These are phyloP conservation scores for Rhazya stricta DNA, from an alignment of 257 asterid species.

Conservation along the genomic window DNA sequence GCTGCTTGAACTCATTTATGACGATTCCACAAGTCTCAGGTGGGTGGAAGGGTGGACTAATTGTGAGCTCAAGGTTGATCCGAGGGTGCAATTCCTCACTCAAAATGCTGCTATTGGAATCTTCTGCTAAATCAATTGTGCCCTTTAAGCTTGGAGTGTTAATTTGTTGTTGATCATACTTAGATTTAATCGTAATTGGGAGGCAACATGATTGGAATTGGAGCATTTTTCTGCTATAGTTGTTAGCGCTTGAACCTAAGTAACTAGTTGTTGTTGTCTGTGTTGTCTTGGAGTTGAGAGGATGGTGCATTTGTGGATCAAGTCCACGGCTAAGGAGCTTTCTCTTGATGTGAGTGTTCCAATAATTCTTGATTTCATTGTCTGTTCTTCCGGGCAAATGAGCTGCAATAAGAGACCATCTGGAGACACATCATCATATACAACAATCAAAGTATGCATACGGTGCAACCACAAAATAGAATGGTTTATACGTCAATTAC, in stretches of 20 bases:
- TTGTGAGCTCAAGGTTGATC: constrained; percentile 40
- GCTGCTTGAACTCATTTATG: neutral
- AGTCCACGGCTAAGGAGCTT: constrained; percentile 34
- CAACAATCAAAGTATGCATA: too few species aligned
- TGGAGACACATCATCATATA: constrained; percentile 14
- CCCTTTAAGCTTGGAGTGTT: neutral
- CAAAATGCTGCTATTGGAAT: neutral
- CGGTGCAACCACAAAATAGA: too few species aligned
- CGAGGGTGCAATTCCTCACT: constrained; percentile 8
- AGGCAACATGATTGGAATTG: neutral
- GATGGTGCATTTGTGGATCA: constrained; percentile 34
- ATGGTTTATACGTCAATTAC: too few species aligned
- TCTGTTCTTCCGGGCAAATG: constrained; percentile 46
- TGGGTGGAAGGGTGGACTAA: constrained; percentile 24
- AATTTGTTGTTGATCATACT: neutral
- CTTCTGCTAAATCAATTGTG: neutral
- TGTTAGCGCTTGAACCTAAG: neutral
- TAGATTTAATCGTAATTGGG: neutral
- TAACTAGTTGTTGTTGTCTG: too few species aligned
- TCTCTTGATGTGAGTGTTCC: constrained; percentile 47
- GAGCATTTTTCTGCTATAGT: constrained; percentile 13
- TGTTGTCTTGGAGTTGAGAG: constrained; percentile 1
- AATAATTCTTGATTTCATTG: constrained; percentile 42
- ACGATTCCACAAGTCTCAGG: neutral
- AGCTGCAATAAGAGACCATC: constrained; percentile 45